Percentiles rank a stretch among this genome's conserved stretches.
Evolutionary conservation across 306 rosid species (phyloP).

Genomic region (Comarum palustre): DNA sequence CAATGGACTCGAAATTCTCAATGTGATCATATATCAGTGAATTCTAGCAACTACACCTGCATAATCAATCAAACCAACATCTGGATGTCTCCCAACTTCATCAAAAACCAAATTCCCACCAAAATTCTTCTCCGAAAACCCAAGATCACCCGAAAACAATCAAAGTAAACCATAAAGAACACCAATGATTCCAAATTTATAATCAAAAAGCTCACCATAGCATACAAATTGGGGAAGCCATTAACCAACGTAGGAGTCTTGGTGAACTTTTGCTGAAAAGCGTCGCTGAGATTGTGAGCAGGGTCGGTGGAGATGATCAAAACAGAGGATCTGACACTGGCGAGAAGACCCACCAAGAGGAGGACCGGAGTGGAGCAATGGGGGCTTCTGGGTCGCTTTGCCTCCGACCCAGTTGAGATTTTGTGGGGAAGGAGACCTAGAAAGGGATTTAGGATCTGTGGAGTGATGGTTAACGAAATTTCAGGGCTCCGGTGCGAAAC

Average conservation of each 20-base stretch:
- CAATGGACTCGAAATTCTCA: background rate
- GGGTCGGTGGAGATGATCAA: constrained; percentile 97
- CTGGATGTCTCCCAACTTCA: constrained; percentile 23
- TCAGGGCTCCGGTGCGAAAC: too few species aligned
- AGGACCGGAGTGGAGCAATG: too few species aligned
- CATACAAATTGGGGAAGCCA: constrained; percentile 87
- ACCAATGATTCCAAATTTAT: background rate
- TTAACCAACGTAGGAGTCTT: constrained; percentile 83
- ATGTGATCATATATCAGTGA: background rate
- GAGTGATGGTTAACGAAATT: too few species aligned
- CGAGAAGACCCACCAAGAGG: too few species aligned
- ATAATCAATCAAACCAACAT: background rate
- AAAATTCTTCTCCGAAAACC: background rate
- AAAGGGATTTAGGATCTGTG: too few species aligned
- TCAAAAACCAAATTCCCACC: constrained; percentile 10
- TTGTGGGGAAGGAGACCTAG: too few species aligned
- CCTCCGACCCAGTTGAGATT: too few species aligned
- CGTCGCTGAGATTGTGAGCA: constrained; percentile 98
- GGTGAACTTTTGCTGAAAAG: constrained; percentile 91
- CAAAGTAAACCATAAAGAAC: background rate
- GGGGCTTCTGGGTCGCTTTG: too few species aligned
- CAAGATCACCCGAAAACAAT: background rate
- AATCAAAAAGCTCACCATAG: constrained; percentile 53
- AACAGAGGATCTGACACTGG: constrained; percentile 77
- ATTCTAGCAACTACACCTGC: background rate